Evolutionary conservation across 768 basidiomycete genomes (phyloP), one percentile per base, ranked within the genome.

Genomic region (Macrolepiota fuliginosa): DNA sequence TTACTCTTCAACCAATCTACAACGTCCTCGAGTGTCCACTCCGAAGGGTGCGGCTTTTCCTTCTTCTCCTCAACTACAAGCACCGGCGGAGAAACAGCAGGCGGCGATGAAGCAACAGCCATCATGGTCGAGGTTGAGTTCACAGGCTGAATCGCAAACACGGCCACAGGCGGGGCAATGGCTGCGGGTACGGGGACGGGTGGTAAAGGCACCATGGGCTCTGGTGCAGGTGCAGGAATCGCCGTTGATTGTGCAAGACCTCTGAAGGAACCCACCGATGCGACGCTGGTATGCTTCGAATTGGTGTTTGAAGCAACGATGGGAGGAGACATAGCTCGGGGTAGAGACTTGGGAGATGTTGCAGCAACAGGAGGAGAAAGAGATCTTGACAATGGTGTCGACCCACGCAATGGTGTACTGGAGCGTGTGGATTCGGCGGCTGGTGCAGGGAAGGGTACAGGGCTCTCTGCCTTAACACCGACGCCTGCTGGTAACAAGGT

Each of bases 11-110:
- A 75, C 97, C 97, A 99, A 0, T 89, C 89, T 1, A 94, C 79
- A 5, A 99, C 97, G 42, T 98, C 89, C 0, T 92, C 90, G 0
- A 98, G 85, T 0, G 75, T 80, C 97, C 97, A 99, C 58, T 91
- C 89, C 0, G 81, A 80, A 0, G 92, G 83, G 65, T 82, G 79
- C 0, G 69, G 69, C 32, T 74, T 74, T 56, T 76, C 80, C 67
- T 73, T 74, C 51, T 68, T 72, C 53, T 62, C 61, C 60, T 65
- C 63, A 47, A 63, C 64, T 49, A 55, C 64, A 64, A 69, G 66
- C 5, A 53, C 13, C 4, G 66, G 61, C n/a, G 65, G 64, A 3
- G 68, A 56, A n/a, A 62, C 61, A 25, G 66, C 24, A 15, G 66
- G 63, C 12, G 63, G 58, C 1, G 65, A 62, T 17, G 58, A 11